Base-by-base conservation (phyloP, 495 filamentous ascomycete genomes). In the Tetracladium setigerum region DNA sequence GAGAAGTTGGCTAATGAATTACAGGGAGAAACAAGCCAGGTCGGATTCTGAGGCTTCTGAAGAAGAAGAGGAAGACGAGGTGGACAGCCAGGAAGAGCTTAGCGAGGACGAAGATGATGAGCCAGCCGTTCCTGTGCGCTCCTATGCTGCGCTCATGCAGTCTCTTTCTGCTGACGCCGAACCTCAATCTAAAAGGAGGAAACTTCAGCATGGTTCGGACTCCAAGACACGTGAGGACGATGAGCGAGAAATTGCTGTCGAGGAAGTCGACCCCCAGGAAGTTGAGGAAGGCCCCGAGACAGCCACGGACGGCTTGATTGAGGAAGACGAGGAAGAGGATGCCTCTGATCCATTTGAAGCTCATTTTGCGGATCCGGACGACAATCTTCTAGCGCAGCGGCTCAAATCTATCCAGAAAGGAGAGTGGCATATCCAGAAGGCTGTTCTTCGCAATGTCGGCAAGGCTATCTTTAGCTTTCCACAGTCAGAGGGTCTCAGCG, bases 281-380 rank as follows among this genome's bases (percentile, higher is more conserved):
- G 64, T 47, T 4, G 73, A 81, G 46, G 77, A 79, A 32, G 66
- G 62, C 1, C 66, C 63, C 4, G 61, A 59, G 10, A 52, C 51
- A 33, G 53, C 42, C 17, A 45, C 43, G 6, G 56, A 71, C 54
- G 66, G 63, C 10, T 51, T 51, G 40, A n/a, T 55, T 13, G 55
- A 62, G n/a, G 69, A 72, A 33, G 67, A 73, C 11, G 74, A 79
- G 38, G 61, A 73, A 15, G 68, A 72, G 27, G 70, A 79, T 64
- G 61, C 63, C 19, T 69, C 70, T 1, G 89, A 95, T 61, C 82
- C 86, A 2, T 95, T 94, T 57, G 80, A 89, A 40, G 67, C 70
- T 30, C 91, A 95, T 62, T 91, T 95, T 63, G 73, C 76, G 24
- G 64, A 66, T 16, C 75, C 78, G 1, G 74, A 85, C 14, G 76